Percentiles rank a stretch among this genome's conserved stretches.
phyloP scores from a whole-genome alignment of 1,284 basidiomycete species.

The Pseudozyma sp. region DNA sequence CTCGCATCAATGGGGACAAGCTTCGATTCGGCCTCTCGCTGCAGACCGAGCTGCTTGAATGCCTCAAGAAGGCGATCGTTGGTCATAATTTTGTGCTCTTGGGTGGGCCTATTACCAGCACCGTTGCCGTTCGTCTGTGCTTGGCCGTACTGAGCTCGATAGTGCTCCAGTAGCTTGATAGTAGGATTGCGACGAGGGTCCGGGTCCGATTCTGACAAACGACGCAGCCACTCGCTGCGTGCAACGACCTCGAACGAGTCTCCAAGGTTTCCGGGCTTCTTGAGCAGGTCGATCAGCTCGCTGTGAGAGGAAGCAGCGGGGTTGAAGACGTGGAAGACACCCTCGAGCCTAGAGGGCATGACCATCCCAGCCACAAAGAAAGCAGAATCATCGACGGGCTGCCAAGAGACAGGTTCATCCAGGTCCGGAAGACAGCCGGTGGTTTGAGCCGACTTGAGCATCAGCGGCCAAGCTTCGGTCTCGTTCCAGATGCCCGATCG shows the following conservation, averaged over 20 bases:
- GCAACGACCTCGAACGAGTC: slow-evolving; percentile 82
- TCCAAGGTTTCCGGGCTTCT: slow-evolving; percentile 72
- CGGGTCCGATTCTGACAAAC: slow-evolving; percentile 70
- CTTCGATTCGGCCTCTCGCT: slow-evolving; percentile 2
- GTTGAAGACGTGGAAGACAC: slow-evolving; percentile 28
- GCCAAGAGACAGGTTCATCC: slow-evolving; percentile 73
- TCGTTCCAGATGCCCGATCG: slow-evolving; percentile 74
- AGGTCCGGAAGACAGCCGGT: slow-evolving; percentile 72
- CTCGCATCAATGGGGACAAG: slow-evolving; percentile 10
- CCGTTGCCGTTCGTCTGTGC: not conserved
- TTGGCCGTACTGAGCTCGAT: slow-evolving; percentile 56
- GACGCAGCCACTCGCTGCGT: slow-evolving; percentile 73
- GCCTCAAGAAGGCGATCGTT: slow-evolving; percentile 3
- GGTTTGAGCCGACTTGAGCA: slow-evolving; percentile 71
- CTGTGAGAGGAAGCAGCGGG: slow-evolving; percentile 66
- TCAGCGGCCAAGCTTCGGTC: slow-evolving; percentile 72
- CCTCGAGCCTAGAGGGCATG: slow-evolving; percentile 4
- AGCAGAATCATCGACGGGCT: slow-evolving; percentile 74
- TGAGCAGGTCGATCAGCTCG: slow-evolving; percentile 76
- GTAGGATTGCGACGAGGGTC: slow-evolving; percentile 72
- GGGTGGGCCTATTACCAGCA: not conserved
- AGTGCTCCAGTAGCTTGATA: slow-evolving; percentile 72
- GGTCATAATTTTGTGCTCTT: not conserved
- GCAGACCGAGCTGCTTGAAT: slow-evolving; percentile 7
- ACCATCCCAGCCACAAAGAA: slow-evolving; percentile 73